Percentiles rank a stretch among this genome's conserved stretches.
Evolutionary conservation across 129 eudicot species (phyloP).

Genomic region (Centella asiatica): DNA sequence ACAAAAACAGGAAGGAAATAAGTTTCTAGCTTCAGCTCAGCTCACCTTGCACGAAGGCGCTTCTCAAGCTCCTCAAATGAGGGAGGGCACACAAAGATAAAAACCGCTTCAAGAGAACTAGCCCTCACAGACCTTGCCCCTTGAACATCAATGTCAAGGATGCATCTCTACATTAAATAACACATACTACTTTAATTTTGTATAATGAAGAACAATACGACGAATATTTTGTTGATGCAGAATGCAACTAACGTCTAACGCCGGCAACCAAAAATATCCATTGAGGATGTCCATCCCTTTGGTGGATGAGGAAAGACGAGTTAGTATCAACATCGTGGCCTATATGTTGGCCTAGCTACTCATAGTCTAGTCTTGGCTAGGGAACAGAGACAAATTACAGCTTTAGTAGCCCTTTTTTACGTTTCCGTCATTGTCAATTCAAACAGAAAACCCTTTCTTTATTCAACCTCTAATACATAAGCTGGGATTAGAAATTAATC

Average conservation of each 20-base stretch:
- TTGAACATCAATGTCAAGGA: conserved; percentile 99
- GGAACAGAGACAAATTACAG: too few relatives aligned
- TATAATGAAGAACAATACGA: conserved; percentile 2
- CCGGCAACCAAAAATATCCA: not conserved
- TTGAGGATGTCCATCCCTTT: not conserved
- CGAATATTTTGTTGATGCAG: not conserved
- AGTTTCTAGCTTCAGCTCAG: conserved; percentile 12
- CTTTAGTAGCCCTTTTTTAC: too few relatives aligned
- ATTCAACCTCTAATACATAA: too few relatives aligned
- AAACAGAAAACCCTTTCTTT: too few relatives aligned
- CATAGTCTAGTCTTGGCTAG: too few relatives aligned
- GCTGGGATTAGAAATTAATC: too few relatives aligned
- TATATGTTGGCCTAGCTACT: too few relatives aligned
- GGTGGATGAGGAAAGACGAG: not conserved
- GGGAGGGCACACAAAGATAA: conserved; percentile 86
- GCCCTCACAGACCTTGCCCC: conserved; percentile 95
- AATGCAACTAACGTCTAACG: not conserved
- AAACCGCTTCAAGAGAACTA: conserved; percentile 90
- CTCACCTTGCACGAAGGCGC: conserved; percentile 96
- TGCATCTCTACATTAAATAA: conserved; percentile 78
- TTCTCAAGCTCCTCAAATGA: conserved; percentile 94
- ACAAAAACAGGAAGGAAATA: conserved; percentile 2
- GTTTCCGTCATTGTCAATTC: too few relatives aligned
- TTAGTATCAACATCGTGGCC: too few relatives aligned
- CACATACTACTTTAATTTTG: conserved; percentile 23